phyloP scores from a whole-genome alignment of 2,329 filamentous ascomycete genomes.

The Ilyonectria destructans region DNA sequence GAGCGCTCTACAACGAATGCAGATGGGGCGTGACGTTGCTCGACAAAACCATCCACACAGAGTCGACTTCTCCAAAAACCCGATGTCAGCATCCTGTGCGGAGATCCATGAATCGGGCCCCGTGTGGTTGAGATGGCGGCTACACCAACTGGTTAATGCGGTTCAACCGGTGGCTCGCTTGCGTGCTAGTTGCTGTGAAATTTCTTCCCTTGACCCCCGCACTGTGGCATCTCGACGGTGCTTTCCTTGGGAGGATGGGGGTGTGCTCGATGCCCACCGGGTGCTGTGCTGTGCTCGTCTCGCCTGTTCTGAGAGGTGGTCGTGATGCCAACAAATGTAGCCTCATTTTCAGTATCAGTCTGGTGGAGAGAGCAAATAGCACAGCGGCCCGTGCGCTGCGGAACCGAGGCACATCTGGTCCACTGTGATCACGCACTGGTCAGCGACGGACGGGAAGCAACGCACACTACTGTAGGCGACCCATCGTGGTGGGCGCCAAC shows the following conservation, averaged over 20 bases:
- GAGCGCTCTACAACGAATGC: background rate
- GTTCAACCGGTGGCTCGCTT: background rate
- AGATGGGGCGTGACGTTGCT: background rate
- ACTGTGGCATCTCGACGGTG: background rate
- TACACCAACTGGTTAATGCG: background rate
- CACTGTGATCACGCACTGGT: constrained; percentile 20
- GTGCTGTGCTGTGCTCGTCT: background rate
- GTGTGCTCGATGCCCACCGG: background rate
- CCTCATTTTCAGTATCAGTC: background rate
- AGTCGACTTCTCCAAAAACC: background rate
- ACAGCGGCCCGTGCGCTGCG: constrained; percentile 14
- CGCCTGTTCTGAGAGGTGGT: background rate
- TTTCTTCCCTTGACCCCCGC: background rate
- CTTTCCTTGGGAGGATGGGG: background rate
- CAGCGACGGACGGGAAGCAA: background rate
- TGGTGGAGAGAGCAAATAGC: background rate
- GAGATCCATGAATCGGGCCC: background rate
- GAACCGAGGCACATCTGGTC: constrained; percentile 32
- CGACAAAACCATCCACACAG: background rate
- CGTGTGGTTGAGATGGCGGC: background rate
- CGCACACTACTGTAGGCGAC: background rate
- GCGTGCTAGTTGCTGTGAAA: background rate
- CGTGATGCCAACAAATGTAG: background rate
- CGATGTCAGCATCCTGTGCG: background rate
- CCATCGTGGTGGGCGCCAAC: constrained; percentile 11